phyloP scores from a whole-genome alignment of 2,329 filamentous ascomycete species.

The Talaromyces funiculosus region DNA sequence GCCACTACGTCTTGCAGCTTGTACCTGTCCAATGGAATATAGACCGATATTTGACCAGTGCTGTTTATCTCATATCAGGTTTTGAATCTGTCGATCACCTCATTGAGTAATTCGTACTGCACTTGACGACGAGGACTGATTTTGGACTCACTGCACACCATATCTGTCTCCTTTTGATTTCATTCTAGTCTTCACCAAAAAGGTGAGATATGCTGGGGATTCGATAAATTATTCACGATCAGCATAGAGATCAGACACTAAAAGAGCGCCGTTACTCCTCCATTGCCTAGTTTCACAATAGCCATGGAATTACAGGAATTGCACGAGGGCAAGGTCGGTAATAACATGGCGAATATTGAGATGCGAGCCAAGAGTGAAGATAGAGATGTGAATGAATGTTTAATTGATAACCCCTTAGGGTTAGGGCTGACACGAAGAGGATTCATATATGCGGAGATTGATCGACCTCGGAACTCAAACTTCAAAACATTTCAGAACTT shows the following conservation, averaged over 20 bases:
- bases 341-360: not conserved
- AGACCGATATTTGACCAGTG: not conserved
- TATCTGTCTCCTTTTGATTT: too few species aligned
- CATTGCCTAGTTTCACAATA: not conserved
- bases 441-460: not conserved
- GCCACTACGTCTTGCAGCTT: slow-evolving; percentile 25
- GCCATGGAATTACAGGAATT: not conserved
- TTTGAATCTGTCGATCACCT: too few species aligned
- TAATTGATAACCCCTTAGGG: not conserved
- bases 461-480: not conserved
- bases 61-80: not conserved
- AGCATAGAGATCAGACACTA: too few species aligned
- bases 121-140: not conserved
- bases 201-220: not conserved
- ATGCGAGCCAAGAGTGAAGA: not conserved
- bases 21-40: not conserved
- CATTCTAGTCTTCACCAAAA: too few species aligned
- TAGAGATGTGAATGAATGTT: not conserved
- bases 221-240: not conserved
- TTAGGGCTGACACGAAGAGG: not conserved
- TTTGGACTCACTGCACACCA: not conserved
- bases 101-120: too few species aligned
- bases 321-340: not conserved
- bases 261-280: not conserved
- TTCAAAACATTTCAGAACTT: not conserved